A percentile compares a stretch with the other conserved stretches of the same genome.
Evolutionary conservation across 2,329 filamentous ascomycete genomes (phyloP).

Genomic region (Phialophora verrucosa): DNA sequence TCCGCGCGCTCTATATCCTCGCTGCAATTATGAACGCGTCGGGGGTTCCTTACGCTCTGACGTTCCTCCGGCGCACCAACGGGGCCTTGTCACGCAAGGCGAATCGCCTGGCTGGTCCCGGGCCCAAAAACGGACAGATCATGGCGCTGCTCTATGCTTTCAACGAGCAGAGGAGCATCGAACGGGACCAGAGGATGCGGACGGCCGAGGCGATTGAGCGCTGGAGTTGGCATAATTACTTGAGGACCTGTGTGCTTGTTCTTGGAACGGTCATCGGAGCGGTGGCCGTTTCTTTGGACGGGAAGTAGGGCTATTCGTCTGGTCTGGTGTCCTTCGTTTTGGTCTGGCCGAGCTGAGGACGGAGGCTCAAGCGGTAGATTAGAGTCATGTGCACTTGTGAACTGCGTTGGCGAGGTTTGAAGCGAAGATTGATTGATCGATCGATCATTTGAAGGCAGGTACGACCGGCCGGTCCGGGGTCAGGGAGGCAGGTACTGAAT

Average conservation of each 20-base stretch:
- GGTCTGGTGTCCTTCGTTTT: background rate
- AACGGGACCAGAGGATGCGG: conserved; percentile 21
- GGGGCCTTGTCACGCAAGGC: conserved; percentile 29
- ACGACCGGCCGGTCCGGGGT: background rate
- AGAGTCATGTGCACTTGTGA: background rate
- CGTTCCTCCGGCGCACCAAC: conserved; percentile 32
- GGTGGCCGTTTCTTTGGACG: conserved; percentile 26
- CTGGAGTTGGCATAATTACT: conserved; percentile 33
- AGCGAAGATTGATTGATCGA: background rate
- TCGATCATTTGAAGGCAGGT: background rate
- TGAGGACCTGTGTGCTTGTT: conserved; percentile 27
- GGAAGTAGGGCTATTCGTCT: background rate
- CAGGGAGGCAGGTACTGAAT: background rate
- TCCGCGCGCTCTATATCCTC: conserved; percentile 27
- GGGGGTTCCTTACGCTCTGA: conserved; percentile 34
- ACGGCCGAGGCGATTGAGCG: conserved; percentile 22
- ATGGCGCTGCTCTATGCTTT: conserved; percentile 32
- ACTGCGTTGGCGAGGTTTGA: background rate
- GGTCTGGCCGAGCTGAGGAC: background rate
- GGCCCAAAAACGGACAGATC: conserved; percentile 9
- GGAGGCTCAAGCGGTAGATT: background rate
- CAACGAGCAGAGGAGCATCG: conserved; percentile 29
- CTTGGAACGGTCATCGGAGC: conserved; percentile 28
- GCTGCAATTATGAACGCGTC: conserved; percentile 29
- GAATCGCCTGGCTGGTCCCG: conserved; percentile 23